Conservation (phyloP, 208 protist species). For the Trypanosoma avium region DNA sequence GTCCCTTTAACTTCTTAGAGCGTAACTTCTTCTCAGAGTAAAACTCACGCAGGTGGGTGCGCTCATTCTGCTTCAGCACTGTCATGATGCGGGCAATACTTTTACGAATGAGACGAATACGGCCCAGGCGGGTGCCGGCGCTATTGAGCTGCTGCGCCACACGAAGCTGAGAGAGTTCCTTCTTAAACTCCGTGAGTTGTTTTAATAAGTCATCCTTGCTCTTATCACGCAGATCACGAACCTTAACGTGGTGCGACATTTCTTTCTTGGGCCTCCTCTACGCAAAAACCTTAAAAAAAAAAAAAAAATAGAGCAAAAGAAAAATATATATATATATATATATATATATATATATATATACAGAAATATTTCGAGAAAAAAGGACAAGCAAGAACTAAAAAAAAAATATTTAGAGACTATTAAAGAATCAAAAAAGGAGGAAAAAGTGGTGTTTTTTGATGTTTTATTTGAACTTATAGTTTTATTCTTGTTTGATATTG, state of each 20-base stretch:
- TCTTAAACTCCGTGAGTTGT: slow-evolving; percentile 97
- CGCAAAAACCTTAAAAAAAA: not conserved
- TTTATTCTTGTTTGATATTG: no score
- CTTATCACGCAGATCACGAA: slow-evolving; percentile 93
- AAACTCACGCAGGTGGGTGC: slow-evolving; percentile 90
- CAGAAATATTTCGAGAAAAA: slow-evolving; percentile 10
- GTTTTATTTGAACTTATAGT: no score
- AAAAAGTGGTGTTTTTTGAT: no score
- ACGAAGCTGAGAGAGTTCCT: slow-evolving; percentile 96
- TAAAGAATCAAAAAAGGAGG: no score
- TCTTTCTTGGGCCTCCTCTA: slow-evolving; percentile 1
- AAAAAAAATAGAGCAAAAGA: not conserved
- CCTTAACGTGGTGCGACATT: slow-evolving; percentile 88
- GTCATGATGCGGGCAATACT: slow-evolving; percentile 97
- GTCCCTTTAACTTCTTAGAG: slow-evolving; percentile 70
- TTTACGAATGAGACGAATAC: slow-evolving; percentile 97
- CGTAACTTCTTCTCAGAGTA: slow-evolving; percentile 93
- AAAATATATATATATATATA: slow-evolving; percentile 10
- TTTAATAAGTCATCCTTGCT: slow-evolving; percentile 96
- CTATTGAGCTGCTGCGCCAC: slow-evolving; percentile 95
- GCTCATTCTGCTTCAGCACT: slow-evolving; percentile 96
- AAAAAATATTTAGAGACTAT: not conserved
- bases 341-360: not conserved
- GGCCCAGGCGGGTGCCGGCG: slow-evolving; percentile 89
- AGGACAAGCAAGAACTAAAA: not conserved